Base-by-base conservation (phyloP, 2,329 filamentous ascomycete species). In the Aotearoamyces nothofagi region DNA sequence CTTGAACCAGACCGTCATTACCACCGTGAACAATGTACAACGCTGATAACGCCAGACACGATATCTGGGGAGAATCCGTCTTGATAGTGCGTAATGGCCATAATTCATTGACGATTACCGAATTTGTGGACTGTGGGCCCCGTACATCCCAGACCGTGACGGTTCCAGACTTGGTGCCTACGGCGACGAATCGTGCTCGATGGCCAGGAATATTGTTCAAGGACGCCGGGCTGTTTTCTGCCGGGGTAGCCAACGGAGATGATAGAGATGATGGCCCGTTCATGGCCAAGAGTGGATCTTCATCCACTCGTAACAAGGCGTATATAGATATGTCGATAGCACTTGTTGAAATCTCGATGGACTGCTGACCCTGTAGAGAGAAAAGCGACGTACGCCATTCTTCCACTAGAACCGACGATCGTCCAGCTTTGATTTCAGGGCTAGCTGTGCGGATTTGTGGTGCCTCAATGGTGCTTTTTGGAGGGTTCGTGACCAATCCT, bases 11-110 rank as follows among this genome's bases (percentile, higher is more conserved):
- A 1, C 90, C 87, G 53, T 98, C 90, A 40, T 80, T 93, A 15
- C 90, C 90, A 27, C 90, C 90, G 49, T 93, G 82, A 5, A 96
- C 79, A 10, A 98, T 56, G 47, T 92, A 92, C 10, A 98, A 60
- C 2, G 83, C 79, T 1, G 84, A 83, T 26, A 93, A 52, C 5
- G 78, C 90, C 10, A 98, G 54, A 35, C 75, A 82, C 0, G 84
- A 81, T 11, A 96, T 74, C 46, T 83, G 69, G 0, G 87, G 84
- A 0, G 87, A 96, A 25, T 92, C 83, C 0, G 90, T 96, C 43
- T 86, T 73, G 25, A 96, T 86, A 28, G 78, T 63, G 15, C 83
- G 74, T n/a, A 92, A 47, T 1, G 87, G 81, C 9, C 66, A 58
- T 24, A 92, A 56, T 4, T 57, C 61, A 37, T 77, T 76, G 15